These are phyloP conservation scores for Kappamyces sp. DNA, from an alignment of 192 early-diverging fungal genomes.

Conservation along the genomic window DNA sequence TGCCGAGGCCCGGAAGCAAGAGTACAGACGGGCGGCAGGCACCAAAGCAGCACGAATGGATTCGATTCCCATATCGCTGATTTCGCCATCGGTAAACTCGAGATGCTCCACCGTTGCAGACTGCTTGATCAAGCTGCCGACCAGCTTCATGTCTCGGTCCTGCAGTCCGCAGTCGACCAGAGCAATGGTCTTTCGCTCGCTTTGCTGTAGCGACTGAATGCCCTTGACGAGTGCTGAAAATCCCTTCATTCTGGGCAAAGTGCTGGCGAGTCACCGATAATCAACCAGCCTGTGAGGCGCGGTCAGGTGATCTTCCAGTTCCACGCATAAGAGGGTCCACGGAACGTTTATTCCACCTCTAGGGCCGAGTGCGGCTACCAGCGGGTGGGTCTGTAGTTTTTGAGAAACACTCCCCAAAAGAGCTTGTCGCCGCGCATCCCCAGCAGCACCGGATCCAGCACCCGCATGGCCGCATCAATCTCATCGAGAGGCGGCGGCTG, in stretches of 20 bases:
- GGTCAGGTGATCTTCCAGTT: neutral
- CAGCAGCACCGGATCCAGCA: slow-evolving; percentile 44
- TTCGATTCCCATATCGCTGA: neutral
- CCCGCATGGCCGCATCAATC: slow-evolving; percentile 50
- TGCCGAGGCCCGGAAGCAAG: neutral
- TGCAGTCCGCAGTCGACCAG: neutral
- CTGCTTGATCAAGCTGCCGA: neutral
- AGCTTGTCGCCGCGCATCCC: slow-evolving; percentile 35
- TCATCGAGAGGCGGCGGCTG: slow-evolving; percentile 50
- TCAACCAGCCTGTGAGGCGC: neutral
- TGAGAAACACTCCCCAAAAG: slow-evolving; percentile 50
- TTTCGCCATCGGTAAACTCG: neutral
- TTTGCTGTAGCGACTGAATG: neutral
- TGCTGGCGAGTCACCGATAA: neutral
- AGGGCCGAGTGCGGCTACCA: slow-evolving; percentile 29
- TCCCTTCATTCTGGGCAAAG: neutral
- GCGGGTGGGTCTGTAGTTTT: slow-evolving; percentile 46
- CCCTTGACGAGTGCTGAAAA: neutral
- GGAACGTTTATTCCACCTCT: neutral
- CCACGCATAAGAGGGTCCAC: neutral
- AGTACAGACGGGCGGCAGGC: neutral
- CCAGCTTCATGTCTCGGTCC: neutral
- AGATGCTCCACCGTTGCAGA: neutral
- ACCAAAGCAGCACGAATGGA: neutral
- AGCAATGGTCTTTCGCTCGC: neutral